Evolutionary conservation across 1,284 basidiomycete species (phyloP), one percentile per base, ranked within the genome.

Genomic region (Fomitiporia mediterranea): DNA sequence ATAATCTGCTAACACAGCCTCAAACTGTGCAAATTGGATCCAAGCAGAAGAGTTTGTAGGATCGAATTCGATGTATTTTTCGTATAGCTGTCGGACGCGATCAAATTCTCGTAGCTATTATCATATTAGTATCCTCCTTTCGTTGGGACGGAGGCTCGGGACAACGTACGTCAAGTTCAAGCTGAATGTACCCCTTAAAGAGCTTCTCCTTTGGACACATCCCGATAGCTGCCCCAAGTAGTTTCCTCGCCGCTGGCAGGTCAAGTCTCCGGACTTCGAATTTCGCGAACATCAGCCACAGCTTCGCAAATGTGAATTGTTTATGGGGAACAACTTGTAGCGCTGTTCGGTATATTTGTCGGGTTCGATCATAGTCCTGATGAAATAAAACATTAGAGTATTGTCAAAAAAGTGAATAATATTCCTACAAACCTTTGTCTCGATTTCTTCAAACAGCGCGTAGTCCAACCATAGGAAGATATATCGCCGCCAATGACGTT

Each of bases 401-500:
- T 3, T 13, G 13, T 3, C 53, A 15, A 54, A 9, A 38, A n/a
- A 30, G 38, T n/a, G 48, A n/a, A 9, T 21, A 46, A 9, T 51
- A 65, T 57, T 11, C 15, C 13, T 42, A 60, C 69, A 42, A 61
- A 89, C 91, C 80, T 91, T 91, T 0, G 88, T 89, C 61, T 98
- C 96, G 44, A 94, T 86, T 73, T 99, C 97, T 71, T 99, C 97
- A 64, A 99, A 99, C 28, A 98, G 73, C 0, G 97, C 95, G 71
- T 99, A 99, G 69, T 94, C 85, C 42, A 98, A 71, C 95, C 95
- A 98, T 23, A 98, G 68, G 77, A 97, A 98, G 61, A 99, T 95
- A 70, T 99, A 99, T 61, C 97, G 75, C 66, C 97, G 77, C 94
- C 94, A 98, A 72, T 91, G 89, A 43, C 94, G 77, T 71, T 94